Evolutionary conservation across 768 basidiomycete species (phyloP).

Genomic region (Kwoniella newhampshirensis): DNA sequence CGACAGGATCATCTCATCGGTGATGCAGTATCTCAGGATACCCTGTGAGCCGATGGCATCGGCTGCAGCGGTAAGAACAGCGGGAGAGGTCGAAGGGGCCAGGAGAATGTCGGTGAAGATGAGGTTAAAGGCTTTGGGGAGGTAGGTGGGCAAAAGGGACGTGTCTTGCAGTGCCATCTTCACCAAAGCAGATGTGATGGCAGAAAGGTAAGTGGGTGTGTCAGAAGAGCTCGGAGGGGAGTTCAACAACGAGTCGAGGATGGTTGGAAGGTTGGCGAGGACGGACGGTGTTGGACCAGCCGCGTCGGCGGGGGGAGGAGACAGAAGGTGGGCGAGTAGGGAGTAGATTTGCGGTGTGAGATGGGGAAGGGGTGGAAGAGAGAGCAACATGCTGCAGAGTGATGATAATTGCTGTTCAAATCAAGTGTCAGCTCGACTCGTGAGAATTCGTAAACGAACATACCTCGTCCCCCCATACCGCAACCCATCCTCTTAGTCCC

Average conservation of each 20-base stretch:
- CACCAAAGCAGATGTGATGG: constrained; percentile 48
- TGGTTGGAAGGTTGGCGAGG: constrained; percentile 48
- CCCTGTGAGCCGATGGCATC: constrained; percentile 49
- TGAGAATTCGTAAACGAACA: constrained; percentile 42
- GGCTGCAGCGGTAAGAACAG: constrained; percentile 40
- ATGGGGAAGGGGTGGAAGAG: constrained; percentile 81
- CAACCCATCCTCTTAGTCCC: constrained; percentile 61
- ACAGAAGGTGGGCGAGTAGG: constrained; percentile 77
- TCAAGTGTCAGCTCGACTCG: not conserved
- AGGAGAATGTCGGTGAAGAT: constrained; percentile 49
- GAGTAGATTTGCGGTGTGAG: constrained; percentile 85
- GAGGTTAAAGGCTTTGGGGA: constrained; percentile 48
- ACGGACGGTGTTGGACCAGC: constrained; percentile 35
- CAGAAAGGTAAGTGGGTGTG: constrained; percentile 48
- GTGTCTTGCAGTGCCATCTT: constrained; percentile 50
- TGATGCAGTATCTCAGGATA: constrained; percentile 68
- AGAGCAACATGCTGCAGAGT: constrained; percentile 70
- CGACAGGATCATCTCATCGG: constrained; percentile 61
- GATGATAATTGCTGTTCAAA: constrained; percentile 64
- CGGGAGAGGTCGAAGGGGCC: constrained; percentile 29
- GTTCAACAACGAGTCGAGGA: constrained; percentile 50
- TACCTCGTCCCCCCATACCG: constrained; percentile 64
- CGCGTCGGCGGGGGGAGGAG: constrained; percentile 45
- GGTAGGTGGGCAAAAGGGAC: constrained; percentile 33
- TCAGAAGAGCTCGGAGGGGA: constrained; percentile 48